Conservation (phyloP, 371 early-diverging fungal genomes). For the Entomophthora muscae region DNA sequence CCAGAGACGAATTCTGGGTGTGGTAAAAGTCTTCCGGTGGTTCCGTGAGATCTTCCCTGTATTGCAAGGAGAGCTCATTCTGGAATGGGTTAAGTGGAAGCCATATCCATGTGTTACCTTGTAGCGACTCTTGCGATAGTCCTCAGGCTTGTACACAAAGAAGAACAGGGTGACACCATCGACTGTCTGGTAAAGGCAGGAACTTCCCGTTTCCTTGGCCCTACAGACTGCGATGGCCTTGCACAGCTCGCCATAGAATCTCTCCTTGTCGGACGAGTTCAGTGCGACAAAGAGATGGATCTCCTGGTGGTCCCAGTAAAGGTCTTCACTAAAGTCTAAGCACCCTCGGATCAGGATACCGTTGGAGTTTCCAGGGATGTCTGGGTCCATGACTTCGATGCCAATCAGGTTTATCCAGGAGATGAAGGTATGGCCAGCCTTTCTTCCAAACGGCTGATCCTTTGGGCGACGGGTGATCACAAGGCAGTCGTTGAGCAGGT, state of each 20-base stretch:
- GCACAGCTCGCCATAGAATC: conserved; percentile 2
- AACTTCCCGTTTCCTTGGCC: conserved; percentile 5
- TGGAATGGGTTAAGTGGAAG: not conserved
- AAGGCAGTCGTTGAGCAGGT: conserved; percentile 4
- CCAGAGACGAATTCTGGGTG: not conserved
- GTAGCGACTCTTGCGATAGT: not conserved
- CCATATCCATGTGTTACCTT: not conserved
- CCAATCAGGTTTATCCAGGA: conserved; percentile 8
- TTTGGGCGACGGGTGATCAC: conserved; percentile 2
- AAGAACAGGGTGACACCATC: not conserved
- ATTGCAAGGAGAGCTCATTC: conserved; percentile 5
- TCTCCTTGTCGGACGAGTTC: not conserved
- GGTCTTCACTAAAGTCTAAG: conserved; percentile 7
- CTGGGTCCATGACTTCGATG: conserved; percentile 5
- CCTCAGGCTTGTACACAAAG: not conserved
- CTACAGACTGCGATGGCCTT: not conserved
- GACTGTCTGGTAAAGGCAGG: conserved; percentile 1
- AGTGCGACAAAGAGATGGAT: not conserved
- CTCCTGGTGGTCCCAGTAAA: conserved; percentile 9
- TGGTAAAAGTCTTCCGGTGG: not conserved
- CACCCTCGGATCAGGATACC: not conserved
- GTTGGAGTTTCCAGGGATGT: not conserved
- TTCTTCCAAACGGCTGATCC: not conserved
- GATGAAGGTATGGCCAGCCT: not conserved
- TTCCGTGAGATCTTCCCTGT: conserved; percentile 1